Conservation (phyloP, 495 filamentous ascomycete genomes). For the Penicillium parvum region DNA sequence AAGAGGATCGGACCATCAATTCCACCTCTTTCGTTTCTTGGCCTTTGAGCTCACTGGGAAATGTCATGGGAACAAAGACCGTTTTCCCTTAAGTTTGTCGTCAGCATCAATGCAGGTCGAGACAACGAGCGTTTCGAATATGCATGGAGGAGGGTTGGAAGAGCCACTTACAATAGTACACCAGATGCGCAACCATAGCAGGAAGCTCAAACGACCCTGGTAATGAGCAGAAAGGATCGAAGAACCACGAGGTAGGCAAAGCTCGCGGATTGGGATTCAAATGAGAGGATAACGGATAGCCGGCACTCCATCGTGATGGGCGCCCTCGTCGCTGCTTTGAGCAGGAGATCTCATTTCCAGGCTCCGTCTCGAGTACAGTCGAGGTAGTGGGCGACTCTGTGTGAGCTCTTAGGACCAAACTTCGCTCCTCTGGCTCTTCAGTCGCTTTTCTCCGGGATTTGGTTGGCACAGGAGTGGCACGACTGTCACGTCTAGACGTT, state of each 20-base stretch:
- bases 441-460: neutral
- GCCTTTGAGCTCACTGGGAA: conserved; percentile 26
- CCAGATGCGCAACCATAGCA: conserved; percentile 20
- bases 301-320: conserved; percentile 16
- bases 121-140: neutral
- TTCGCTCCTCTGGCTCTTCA: conserved; percentile 8
- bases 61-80: conserved; percentile 36
- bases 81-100: conserved; percentile 20
- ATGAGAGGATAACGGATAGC: conserved; percentile 8
- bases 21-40: conserved; percentile 21
- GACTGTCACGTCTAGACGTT: conserved; percentile 25
- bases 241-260: conserved; percentile 25
- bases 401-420: conserved; percentile 14
- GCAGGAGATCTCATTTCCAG: neutral
- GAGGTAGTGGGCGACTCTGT: conserved; percentile 15
- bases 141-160: neutral
- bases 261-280: conserved; percentile 14
- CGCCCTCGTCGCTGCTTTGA: conserved; percentile 12
- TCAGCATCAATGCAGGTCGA: conserved; percentile 7
- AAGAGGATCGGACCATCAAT: conserved; percentile 27
- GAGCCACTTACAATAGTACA: conserved; percentile 31
- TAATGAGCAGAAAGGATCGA: conserved; percentile 30
- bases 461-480: conserved; percentile 4
- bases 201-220: conserved; percentile 24
- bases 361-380: neutral